Conservation (phyloP, 1,139 yeast genomes). For the Pichia sp. region DNA sequence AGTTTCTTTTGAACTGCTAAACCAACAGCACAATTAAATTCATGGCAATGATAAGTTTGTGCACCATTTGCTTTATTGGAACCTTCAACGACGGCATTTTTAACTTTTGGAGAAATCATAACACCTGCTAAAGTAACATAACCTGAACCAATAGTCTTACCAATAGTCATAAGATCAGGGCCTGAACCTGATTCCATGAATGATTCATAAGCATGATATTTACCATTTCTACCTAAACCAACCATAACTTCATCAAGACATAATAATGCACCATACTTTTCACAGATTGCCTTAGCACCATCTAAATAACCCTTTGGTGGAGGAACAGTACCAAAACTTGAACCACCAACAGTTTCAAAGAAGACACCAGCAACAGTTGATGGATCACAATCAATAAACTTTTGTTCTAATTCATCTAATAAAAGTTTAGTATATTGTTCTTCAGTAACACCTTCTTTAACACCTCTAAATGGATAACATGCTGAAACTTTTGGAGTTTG, state of each 20-base stretch:
- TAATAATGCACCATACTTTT: slow-evolving; percentile 41
- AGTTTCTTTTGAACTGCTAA: slow-evolving; percentile 52
- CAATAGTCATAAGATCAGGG: slow-evolving; percentile 58
- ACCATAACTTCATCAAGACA: slow-evolving; percentile 48
- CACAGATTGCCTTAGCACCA: slow-evolving; percentile 38
- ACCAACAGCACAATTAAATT: slow-evolving; percentile 55
- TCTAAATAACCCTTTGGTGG: slow-evolving; percentile 47
- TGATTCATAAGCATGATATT: slow-evolving; percentile 38
- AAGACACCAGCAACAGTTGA: slow-evolving; percentile 48
- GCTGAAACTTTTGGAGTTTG: slow-evolving; percentile 43
- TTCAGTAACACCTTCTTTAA: slow-evolving; percentile 39
- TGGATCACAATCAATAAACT: slow-evolving; percentile 46
- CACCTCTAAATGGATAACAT: slow-evolving; percentile 45
- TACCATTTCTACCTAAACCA: slow-evolving; percentile 42
- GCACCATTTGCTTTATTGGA: slow-evolving; percentile 44
- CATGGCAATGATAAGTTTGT: slow-evolving; percentile 59
- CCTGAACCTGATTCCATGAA: slow-evolving; percentile 41
- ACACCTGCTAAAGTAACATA: slow-evolving; percentile 59
- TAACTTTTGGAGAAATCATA: slow-evolving; percentile 46
- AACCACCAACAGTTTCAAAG: slow-evolving; percentile 55
- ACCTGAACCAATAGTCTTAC: slow-evolving; percentile 63
- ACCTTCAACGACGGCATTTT: slow-evolving; percentile 39
- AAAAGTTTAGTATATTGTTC: slow-evolving; percentile 45
- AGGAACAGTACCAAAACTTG: slow-evolving; percentile 50
- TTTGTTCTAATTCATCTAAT: slow-evolving; percentile 43